Percentiles rank a stretch among this genome's conserved stretches.
phyloP scores from a whole-genome alignment of 1,139 yeast genomes.

The Torulaspora globosa region DNA sequence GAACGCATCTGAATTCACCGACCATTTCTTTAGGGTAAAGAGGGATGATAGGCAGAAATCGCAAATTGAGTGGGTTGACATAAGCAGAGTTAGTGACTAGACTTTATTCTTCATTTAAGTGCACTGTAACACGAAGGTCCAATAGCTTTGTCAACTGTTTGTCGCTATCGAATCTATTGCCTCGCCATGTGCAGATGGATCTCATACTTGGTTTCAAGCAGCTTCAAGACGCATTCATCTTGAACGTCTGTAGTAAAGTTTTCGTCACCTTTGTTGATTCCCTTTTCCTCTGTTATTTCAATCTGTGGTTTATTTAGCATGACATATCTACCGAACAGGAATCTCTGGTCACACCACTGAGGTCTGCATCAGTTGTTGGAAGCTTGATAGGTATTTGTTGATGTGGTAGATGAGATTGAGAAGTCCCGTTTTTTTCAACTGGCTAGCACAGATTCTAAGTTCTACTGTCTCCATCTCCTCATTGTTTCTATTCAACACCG shows the following conservation, averaged over 20 bases:
- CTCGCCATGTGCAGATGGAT: conserved; percentile 41
- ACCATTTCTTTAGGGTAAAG: conserved; percentile 75
- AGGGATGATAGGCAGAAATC: conserved; percentile 81
- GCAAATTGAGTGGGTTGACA: conserved; percentile 54
- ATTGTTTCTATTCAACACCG: conserved; percentile 24
- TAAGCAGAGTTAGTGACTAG: conserved; percentile 38
- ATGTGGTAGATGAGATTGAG: conserved; percentile 35
- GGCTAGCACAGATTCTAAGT: conserved; percentile 49
- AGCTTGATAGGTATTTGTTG: conserved; percentile 13
- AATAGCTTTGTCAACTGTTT: conserved; percentile 24
- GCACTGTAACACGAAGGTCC: no score
- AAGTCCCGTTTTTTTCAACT: conserved; percentile 46
- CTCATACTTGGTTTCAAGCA: conserved; percentile 36
- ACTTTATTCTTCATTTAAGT: not conserved
- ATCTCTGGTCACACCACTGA: conserved; percentile 43
- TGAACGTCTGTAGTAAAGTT: not conserved
- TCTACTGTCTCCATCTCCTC: conserved; percentile 30
- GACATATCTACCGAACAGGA: conserved; percentile 32
- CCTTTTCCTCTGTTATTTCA: conserved; percentile 1
- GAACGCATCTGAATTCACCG: conserved; percentile 84
- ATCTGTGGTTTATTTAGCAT: conserved; percentile 6
- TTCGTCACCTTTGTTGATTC: not conserved
- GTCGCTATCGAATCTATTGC: conserved; percentile 37
- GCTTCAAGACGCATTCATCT: conserved; percentile 10
- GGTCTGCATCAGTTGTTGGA: conserved; percentile 25